A percentile compares a stretch with the other conserved stretches of the same genome.
Conservation (phyloP, 148 eudicot species). For the Rheum nobile region DNA sequence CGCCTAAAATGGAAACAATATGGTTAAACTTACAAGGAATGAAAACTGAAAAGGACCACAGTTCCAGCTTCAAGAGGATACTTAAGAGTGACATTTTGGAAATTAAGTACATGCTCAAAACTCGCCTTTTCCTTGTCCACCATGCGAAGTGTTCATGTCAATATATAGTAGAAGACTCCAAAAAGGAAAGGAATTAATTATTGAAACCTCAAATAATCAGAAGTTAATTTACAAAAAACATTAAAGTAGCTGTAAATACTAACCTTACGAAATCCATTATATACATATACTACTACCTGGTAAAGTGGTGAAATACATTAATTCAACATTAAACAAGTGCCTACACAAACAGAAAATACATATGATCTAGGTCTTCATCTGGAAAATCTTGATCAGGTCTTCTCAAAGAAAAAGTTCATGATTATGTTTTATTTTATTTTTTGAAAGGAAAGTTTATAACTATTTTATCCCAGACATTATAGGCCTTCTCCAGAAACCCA, state of each 20-base stretch:
- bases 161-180: background rate
- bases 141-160: background rate
- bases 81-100: background rate
- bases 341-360: background rate
- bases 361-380: background rate
- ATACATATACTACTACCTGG: no score
- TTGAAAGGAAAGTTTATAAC: background rate
- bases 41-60: background rate
- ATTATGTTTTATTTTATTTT: background rate
- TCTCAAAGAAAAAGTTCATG: background rate
- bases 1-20: slow-evolving; percentile 38
- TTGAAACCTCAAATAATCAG: no score
- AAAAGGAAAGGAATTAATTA: background rate
- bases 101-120: background rate
- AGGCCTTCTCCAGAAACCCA: background rate
- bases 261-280: no score
- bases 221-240: no score
- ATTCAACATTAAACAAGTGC: background rate
- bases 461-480: background rate
- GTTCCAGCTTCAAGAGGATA: no score
- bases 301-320: background rate
- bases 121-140: background rate
- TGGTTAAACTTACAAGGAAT: background rate
- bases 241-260: no score
- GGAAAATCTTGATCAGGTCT: background rate